Conservation (phyloP, 306 rosid genomes). For the Cicer bijugum region DNA sequence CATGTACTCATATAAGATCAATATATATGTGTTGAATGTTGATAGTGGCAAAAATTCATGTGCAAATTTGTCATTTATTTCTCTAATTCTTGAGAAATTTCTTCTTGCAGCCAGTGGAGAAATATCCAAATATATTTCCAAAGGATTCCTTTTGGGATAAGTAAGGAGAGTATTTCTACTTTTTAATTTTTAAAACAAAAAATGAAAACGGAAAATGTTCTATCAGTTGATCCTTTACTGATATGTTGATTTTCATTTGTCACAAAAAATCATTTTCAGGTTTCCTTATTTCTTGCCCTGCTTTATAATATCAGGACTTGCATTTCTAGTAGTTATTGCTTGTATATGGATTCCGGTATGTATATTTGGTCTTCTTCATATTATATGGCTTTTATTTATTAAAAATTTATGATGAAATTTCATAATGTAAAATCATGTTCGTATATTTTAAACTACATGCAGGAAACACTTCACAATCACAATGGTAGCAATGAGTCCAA, state of each 20-base stretch:
- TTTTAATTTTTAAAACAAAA: not conserved
- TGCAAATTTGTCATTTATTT: not conserved
- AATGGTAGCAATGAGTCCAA: slow-evolving; percentile 33
- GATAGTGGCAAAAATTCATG: not conserved
- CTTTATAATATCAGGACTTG: slow-evolving; percentile 45
- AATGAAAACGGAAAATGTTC: not conserved
- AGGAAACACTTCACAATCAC: slow-evolving; percentile 88
- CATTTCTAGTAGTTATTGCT: slow-evolving; percentile 36
- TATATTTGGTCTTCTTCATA: not conserved
- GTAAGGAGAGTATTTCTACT: not conserved
- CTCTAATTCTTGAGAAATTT: not conserved
- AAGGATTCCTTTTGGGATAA: slow-evolving; percentile 23
- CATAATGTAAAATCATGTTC: not conserved
- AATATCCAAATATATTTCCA: slow-evolving; percentile 21
- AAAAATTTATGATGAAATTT: not conserved
- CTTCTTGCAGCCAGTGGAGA: slow-evolving; percentile 1
- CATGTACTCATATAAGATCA: no score
- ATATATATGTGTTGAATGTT: not conserved
- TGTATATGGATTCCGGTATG: slow-evolving; percentile 63
- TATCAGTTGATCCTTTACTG: not conserved
- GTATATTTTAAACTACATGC: slow-evolving; percentile 26
- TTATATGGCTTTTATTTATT: not conserved
- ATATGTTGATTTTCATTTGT: not conserved
- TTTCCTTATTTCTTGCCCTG: slow-evolving; percentile 55
- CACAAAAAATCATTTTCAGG: slow-evolving; percentile 40